Percentiles rank a stretch among this genome's conserved stretches.
Conservation (phyloP, 1,284 basidiomycete genomes). For the Veloboletus limbatus region DNA sequence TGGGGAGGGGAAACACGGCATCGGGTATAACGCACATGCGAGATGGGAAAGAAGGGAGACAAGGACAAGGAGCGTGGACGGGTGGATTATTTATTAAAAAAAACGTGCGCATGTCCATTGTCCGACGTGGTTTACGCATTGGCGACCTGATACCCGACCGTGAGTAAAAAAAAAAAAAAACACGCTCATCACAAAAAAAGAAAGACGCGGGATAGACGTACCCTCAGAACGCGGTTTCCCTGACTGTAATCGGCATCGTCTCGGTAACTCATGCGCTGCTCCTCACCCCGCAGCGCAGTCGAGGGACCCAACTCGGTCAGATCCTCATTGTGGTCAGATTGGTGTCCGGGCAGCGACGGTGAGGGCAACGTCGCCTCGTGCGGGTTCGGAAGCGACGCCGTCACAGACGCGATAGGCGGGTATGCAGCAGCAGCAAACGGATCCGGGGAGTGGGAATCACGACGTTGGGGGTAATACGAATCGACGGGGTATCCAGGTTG, state of each 20-base stretch:
- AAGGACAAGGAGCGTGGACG: too few species aligned
- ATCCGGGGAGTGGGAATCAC: conserved; percentile 20
- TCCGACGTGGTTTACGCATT: too few species aligned
- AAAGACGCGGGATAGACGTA: too few species aligned
- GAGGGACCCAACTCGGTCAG: conserved; percentile 8
- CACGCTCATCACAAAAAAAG: too few species aligned
- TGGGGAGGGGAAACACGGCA: too few species aligned
- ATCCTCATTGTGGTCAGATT: conserved; percentile 17
- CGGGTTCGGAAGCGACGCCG: conserved; percentile 28
- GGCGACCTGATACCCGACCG: too few species aligned
- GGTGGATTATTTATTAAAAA: too few species aligned
- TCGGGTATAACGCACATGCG: too few species aligned
- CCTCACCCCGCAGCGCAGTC: conserved; percentile 14
- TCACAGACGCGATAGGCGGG: conserved; percentile 10
- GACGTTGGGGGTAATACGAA: conserved; percentile 23
- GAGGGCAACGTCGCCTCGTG: conserved; percentile 11
- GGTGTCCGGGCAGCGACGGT: conserved; percentile 14
- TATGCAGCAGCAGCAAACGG: conserved; percentile 33
- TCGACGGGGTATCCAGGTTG: conserved; percentile 30
- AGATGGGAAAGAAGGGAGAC: too few species aligned
- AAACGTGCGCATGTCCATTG: too few species aligned
- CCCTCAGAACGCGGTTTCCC: conserved; percentile 28
- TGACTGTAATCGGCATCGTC: conserved; percentile 32
- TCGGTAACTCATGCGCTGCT: conserved; percentile 30
- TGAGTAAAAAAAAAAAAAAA: too few species aligned